phyloP scores from a whole-genome alignment of 1,284 basidiomycete species.

The Mrakiaceae sp. region DNA sequence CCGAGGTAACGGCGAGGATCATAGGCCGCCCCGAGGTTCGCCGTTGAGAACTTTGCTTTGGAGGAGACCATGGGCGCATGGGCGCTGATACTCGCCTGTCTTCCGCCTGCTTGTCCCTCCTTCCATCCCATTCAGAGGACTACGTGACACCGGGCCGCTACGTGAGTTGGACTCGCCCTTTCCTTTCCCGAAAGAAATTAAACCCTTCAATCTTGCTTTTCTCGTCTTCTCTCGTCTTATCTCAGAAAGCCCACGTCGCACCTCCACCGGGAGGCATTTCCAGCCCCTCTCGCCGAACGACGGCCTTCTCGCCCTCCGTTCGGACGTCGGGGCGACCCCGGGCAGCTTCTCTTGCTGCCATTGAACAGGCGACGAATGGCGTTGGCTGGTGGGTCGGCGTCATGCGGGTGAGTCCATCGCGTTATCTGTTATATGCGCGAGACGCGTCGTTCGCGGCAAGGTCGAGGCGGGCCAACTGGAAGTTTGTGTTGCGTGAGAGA shows the following conservation, averaged over 20 bases:
- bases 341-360: neutral
- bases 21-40: too few relatives aligned
- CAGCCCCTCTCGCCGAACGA: neutral
- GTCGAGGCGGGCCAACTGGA: too few relatives aligned
- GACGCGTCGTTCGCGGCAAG: too few relatives aligned
- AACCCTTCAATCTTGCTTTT: neutral
- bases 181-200: neutral
- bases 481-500: neutral
- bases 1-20: too few relatives aligned
- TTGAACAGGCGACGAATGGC: constrained; percentile 17
- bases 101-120: too few relatives aligned
- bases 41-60: too few relatives aligned
- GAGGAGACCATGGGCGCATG: too few relatives aligned
- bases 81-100: too few relatives aligned
- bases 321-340: neutral
- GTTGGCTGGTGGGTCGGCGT: constrained; percentile 31
- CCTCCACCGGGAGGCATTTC: neutral
- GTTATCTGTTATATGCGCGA: too few relatives aligned
- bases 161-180: neutral
- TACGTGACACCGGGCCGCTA: neutral
- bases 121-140: neutral
- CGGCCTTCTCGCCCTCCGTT: neutral
- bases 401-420: constrained; percentile 27
- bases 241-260: constrained; percentile 4
- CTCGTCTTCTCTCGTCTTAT: neutral